These are phyloP conservation scores for Colletotrichum costaricense DNA, from an alignment of 2,329 filamentous ascomycete genomes.

Conservation along the genomic window DNA sequence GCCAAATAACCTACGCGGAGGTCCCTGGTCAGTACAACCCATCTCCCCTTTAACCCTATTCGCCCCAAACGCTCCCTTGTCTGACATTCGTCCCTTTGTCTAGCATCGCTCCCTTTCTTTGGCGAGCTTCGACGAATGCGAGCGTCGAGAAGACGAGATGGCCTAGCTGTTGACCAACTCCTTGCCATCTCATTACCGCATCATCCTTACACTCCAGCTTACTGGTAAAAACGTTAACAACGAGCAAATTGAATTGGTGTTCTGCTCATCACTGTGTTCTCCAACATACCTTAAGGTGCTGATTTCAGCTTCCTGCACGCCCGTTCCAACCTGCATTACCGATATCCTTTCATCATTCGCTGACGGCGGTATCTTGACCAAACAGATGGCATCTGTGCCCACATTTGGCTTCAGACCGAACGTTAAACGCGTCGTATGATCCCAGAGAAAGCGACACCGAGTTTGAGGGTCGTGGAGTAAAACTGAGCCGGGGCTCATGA, in stretches of 20 bases:
- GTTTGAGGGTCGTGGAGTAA: neutral
- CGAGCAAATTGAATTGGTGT: neutral
- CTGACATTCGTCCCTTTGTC: constrained; percentile 9
- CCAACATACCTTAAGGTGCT: neutral
- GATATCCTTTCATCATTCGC: neutral
- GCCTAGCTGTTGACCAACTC: neutral
- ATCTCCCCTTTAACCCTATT: constrained; percentile 1
- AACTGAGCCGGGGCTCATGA: neutral
- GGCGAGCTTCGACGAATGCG: constrained; percentile 13
- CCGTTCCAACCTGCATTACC: neutral
- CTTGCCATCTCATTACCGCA: neutral
- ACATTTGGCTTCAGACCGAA: neutral
- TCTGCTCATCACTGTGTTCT: neutral
- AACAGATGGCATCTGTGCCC: neutral
- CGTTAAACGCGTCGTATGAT: neutral
- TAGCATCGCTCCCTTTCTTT: neutral
- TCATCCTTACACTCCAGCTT: neutral
- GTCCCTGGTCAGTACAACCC: neutral
- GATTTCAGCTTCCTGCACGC: constrained; percentile 6
- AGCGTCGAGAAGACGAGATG: constrained; percentile 15
- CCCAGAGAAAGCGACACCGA: neutral
- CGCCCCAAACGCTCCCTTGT: constrained; percentile 29
- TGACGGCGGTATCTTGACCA: neutral
- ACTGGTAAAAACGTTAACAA: neutral
- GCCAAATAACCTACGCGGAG: constrained; percentile 11